Evolutionary conservation across 768 basidiomycete genomes (phyloP), one percentile per base, ranked within the genome.

Genomic region (Lepiota venenata): DNA sequence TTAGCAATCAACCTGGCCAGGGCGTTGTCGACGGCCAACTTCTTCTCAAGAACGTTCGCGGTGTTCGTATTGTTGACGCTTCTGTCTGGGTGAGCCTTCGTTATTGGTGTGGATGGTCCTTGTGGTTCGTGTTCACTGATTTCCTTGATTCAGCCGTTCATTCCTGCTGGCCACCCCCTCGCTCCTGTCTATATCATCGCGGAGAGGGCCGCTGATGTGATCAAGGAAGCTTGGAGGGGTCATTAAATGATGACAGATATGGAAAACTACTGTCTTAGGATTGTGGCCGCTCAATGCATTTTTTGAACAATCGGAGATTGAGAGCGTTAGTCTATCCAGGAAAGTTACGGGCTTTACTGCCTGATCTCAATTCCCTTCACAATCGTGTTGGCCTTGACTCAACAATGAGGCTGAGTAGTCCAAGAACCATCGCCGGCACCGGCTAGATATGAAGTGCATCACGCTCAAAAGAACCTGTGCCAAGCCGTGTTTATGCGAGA

Each of bases 21-120:
- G 70, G 69, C 11, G 70, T 71, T 14, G 64, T 70, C 4, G 64
- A 69, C 52, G 61, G 69, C 3, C 52, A 68, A 38, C 53, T 73
- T 14, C 47, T 43, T 6, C 63, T 72, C 14, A 69, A 71, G 55
- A 63, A 64, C 1, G 59, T 61, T 4, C 35, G 39, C 3, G 70
- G 66, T 9, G 46, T 73, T 38, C 62, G 72, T 14, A 52, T 73
- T 12, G 66, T 73, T 15, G 70, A 73, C 59, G 65, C 63, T 3
- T 69, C 68, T 16, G 63, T 61, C 53, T 50, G 56, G 47, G 69
- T 64, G 36, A 18, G 47, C 9, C 2, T 10, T 32, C 9, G 8
- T 11, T 32, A 32, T 32, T 32, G 41, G 4, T n/a, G n/a, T n/a
- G 8, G n/a, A 2, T 25, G 21, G 11, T 27, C 21, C 36, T 32